phyloP scores from a whole-genome alignment of 768 basidiomycete species.

The Amanita inopinata region DNA sequence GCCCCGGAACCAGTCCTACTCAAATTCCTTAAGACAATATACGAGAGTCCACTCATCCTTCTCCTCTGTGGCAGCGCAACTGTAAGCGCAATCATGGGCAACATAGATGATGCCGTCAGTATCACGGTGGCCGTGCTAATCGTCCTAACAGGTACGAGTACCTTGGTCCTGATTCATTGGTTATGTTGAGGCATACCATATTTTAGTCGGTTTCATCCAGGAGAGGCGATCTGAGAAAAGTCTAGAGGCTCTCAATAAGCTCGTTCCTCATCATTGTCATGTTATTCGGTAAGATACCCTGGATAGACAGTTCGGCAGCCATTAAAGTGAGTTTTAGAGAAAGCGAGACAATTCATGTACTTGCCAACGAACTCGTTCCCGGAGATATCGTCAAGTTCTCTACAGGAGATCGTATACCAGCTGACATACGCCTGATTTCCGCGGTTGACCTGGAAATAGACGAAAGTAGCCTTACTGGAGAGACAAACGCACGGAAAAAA shows the following conservation, averaged over 20 bases:
- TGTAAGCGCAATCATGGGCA: constrained; percentile 90
- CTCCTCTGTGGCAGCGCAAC: constrained; percentile 84
- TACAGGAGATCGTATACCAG: constrained; percentile 90
- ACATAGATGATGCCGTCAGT: constrained; percentile 88
- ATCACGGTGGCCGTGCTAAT: constrained; percentile 89
- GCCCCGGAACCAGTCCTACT: constrained; percentile 70
- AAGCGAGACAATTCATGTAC: constrained; percentile 62
- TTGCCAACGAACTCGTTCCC: constrained; percentile 95
- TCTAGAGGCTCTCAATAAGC: constrained; percentile 89
- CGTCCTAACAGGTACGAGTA: constrained; percentile 73
- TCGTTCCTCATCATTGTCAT: constrained; percentile 95
- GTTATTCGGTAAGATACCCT: constrained; percentile 49
- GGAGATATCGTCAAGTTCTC: constrained; percentile 86
- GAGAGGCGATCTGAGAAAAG: constrained; percentile 93
- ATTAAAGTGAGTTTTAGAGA: constrained; percentile 25
- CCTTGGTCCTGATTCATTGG: neutral
- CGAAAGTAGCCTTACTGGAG: constrained; percentile 91
- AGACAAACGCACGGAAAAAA: constrained; percentile 77
- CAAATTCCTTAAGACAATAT: constrained; percentile 93
- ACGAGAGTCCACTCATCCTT: constrained; percentile 89
- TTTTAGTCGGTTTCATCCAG: constrained; percentile 84
- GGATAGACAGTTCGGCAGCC: constrained; percentile 17
- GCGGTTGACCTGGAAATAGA: constrained; percentile 88
- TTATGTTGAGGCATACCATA: constrained; percentile 13
- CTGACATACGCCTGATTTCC: constrained; percentile 79